phyloP scores from a whole-genome alignment of 2,329 filamentous ascomycete species.

The Ceratocystis diversiconidia region DNA sequence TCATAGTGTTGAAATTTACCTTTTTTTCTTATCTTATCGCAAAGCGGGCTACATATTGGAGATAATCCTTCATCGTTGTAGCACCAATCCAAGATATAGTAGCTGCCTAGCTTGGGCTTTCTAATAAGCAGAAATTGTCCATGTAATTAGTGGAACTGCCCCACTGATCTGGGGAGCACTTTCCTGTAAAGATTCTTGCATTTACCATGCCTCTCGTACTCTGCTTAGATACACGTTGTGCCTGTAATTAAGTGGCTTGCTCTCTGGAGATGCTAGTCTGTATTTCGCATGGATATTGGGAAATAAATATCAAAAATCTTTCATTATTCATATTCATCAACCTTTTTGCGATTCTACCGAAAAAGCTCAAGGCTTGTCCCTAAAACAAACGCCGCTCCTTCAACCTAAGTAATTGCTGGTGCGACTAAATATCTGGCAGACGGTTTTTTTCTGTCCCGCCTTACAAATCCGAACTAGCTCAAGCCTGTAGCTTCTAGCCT shows the following conservation, averaged over 20 bases:
- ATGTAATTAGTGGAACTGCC: too few species aligned
- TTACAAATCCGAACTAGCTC: slow-evolving; percentile 1
- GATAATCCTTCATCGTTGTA: background rate
- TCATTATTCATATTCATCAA: too few species aligned
- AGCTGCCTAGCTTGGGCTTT: background rate
- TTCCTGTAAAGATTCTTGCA: too few species aligned
- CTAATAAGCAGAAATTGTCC: slow-evolving; percentile 1
- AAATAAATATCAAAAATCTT: too few species aligned
- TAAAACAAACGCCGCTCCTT: background rate
- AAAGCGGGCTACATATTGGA: background rate
- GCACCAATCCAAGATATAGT: background rate
- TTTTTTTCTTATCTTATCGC: slow-evolving; percentile 16
- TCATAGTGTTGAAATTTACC: background rate
- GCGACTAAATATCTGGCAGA: background rate
- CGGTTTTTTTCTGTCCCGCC: background rate
- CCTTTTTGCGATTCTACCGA: background rate
- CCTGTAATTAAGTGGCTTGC: too few species aligned
- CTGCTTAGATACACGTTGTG: background rate
- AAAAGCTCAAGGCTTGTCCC: background rate
- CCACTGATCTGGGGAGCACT: background rate
- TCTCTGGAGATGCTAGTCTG: too few species aligned
- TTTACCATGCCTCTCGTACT: background rate
- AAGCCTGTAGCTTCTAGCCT: background rate
- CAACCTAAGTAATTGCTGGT: too few species aligned
- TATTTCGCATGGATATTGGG: too few species aligned